Evolutionary conservation across 345 rosid genomes (phyloP), one percentile per base, ranked within the genome.

Genomic region (Dovyalis caffra): DNA sequence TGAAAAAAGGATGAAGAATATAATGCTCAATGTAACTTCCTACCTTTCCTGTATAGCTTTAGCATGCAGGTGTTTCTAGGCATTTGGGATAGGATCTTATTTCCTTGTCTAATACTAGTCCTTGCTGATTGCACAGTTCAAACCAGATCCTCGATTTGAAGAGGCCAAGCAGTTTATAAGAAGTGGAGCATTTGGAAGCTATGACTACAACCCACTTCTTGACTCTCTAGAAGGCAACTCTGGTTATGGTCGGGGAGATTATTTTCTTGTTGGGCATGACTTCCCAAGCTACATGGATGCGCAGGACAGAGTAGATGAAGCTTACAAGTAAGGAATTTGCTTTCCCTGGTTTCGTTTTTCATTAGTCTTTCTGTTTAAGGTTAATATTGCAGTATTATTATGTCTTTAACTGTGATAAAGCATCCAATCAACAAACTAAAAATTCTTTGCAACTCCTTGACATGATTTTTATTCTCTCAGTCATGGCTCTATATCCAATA

Each of bases 191-290:
- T 95, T 95, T 75, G 99, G 99, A 80, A 88, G 78, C 80, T 95
- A 92, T 35, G 97, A 95, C 76, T 95, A 95, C 81, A 86, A 82
- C 75, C 97, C 92, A 4, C 95, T 95, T 57, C 95, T 95, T 0
- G 97, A 91, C n/a, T 95, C 97, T 68, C 85, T 95, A 20, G 99
- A 95, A 68, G 97, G 99, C 23, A 88, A 95, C 84, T 84, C 97
- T 11, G 99, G 99, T 57, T 95, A 81, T 60, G 99, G 97, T 15
- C 97, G 95, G 34, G 99, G 99, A 38, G 99, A 95, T 74, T 95
- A 91, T 77, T 95, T 95, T 74, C 91, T 95, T 38, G 99, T 95
- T 66, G 99, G 99, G 40, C 75, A 90, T 68, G 99, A 95, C 83
- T 95, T 95, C 80, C 86, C 94, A 6, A 81, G 90, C 82, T 95